phyloP scores from a whole-genome alignment of 208 protist species.

The Wallacemonas sp. region DNA sequence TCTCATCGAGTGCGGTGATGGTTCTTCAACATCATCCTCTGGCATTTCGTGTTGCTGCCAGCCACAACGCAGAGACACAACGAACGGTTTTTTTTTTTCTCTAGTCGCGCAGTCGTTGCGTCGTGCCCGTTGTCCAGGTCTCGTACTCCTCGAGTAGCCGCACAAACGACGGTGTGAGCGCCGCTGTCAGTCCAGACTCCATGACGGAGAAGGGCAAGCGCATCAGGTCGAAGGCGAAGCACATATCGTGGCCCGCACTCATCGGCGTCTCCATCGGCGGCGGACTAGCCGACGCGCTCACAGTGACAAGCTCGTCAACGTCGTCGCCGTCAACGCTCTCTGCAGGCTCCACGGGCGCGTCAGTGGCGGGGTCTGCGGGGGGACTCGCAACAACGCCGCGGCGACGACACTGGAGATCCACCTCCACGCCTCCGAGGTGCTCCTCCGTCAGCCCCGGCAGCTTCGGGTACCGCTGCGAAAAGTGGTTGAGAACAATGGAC shows the following conservation, averaged over 20 bases:
- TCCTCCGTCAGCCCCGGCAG: constrained; percentile 62
- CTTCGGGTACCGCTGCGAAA: constrained; percentile 92
- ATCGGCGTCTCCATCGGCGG: neutral
- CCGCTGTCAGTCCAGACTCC: constrained; percentile 28
- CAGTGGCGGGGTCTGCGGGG: too few relatives aligned
- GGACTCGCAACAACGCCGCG: neutral
- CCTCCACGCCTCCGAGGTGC: constrained; percentile 40
- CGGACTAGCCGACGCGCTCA: too few relatives aligned
- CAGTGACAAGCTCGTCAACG: too few relatives aligned
- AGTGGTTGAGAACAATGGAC: constrained; percentile 88
- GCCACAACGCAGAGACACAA: neutral
- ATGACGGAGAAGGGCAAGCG: constrained; percentile 55
- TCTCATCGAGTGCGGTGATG: too few relatives aligned
- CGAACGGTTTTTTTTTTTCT: neutral
- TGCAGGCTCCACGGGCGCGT: neutral
- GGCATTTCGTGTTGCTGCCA: too few relatives aligned
- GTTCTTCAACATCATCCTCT: too few relatives aligned
- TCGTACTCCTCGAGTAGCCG: constrained; percentile 86
- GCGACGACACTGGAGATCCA: constrained; percentile 34
- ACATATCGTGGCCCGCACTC: constrained; percentile 37
- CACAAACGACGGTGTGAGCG: constrained; percentile 60
- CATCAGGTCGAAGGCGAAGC: constrained; percentile 92
- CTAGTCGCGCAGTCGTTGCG: constrained; percentile 47
- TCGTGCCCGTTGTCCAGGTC: constrained; percentile 77
- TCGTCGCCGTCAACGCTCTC: constrained; percentile 1